Base-by-base conservation (phyloP, 2,329 filamentous ascomycete genomes). In the Cadophora luteo-olivacea region DNA sequence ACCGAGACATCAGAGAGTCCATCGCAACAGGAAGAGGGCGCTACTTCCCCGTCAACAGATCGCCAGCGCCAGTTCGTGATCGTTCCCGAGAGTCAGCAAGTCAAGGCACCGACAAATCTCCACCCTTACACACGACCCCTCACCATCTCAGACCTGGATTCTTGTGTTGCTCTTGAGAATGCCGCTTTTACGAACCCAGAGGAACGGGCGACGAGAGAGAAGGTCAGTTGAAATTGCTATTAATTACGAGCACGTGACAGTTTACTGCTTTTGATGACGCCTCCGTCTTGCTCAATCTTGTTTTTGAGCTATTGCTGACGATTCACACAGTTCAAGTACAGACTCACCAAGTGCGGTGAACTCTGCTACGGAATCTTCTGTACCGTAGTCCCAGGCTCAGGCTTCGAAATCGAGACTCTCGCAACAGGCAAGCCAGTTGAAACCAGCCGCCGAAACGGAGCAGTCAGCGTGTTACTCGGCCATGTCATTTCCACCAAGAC, bases 341-440 rank as follows among this genome's bases (percentile, higher is more conserved):
- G 93, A 70, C 86, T 97, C 32, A 86, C 85, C 32, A 85, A 84
- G 76, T 94, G 91, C 78, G 89, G 91, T 49, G 91, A 94, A 76
- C 86, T 97, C 66, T 91, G 88, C 78, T 83, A 94, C 64, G 94
- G 94, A 33, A 81, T 97, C 66, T 97, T 95, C 82, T 92, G 91
- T 72, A 91, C 88, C 16, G 84, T 87, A 16, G 78, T 82, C 25
- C 81, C 84, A 12, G 78, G 78, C 54, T 83, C 84, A 75, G 78
- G 85, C 75, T 81, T 85, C 76, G 76, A 82, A 73, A 80, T 86
- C 64, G 81, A 85, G 70, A 91, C 89, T 69, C 78, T 86, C 73
- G 78, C 82, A 72, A 81, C 81, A 62, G 86, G 88, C 72, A 81
- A 83, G 72, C 83, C 85, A 48, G 84, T 92, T 73, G 87, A 92